Evolutionary conservation across 352 stramenopile species (phyloP).

Genomic region (Phytopythium kandeliae): DNA sequence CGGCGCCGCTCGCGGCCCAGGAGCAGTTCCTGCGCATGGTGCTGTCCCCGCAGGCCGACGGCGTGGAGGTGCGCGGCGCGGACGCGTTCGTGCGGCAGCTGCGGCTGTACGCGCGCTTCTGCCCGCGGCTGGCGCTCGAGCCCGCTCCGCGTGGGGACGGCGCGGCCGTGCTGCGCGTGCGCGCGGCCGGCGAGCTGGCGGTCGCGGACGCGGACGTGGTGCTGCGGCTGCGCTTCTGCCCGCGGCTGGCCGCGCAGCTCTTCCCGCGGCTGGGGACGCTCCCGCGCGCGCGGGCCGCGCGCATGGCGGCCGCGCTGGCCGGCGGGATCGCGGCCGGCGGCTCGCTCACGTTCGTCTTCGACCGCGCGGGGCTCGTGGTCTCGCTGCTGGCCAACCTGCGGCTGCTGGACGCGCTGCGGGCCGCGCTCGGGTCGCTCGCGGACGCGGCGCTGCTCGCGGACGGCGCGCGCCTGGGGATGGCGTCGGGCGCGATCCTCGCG

Average conservation of each 20-base stretch:
- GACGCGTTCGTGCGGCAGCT: constrained; percentile 27
- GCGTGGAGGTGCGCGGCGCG: constrained; percentile 10
- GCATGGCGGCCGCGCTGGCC: constrained; percentile 10
- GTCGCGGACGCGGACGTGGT: constrained; percentile 23
- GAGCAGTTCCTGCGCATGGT: constrained; percentile 23
- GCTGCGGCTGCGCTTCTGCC: constrained; percentile 25
- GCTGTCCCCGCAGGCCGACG: constrained; percentile 17
- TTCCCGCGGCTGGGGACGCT: constrained; percentile 19
- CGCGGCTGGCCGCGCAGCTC: constrained; percentile 14
- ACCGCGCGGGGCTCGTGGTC: constrained; percentile 15
- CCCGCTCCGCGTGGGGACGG: no score
- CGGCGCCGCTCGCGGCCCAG: constrained; percentile 7
- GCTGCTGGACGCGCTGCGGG: constrained; percentile 24
- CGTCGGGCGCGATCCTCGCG: constrained; percentile 19
- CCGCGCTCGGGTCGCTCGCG: constrained; percentile 17
- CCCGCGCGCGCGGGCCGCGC: constrained; percentile 15
- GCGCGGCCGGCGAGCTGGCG: constrained; percentile 13
- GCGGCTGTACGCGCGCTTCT: constrained; percentile 19
- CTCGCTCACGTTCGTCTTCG: constrained; percentile 24
- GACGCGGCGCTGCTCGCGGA: constrained; percentile 14
- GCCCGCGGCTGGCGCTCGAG: constrained; percentile 15
- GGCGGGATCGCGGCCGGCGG: constrained; percentile 12
- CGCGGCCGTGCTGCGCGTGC: constrained; percentile 5
- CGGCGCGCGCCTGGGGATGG: constrained; percentile 13
- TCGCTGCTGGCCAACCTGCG: constrained; percentile 19